Conservation (phyloP, 2,329 filamentous ascomycete species). For the Sclerotinia spermophila region DNA sequence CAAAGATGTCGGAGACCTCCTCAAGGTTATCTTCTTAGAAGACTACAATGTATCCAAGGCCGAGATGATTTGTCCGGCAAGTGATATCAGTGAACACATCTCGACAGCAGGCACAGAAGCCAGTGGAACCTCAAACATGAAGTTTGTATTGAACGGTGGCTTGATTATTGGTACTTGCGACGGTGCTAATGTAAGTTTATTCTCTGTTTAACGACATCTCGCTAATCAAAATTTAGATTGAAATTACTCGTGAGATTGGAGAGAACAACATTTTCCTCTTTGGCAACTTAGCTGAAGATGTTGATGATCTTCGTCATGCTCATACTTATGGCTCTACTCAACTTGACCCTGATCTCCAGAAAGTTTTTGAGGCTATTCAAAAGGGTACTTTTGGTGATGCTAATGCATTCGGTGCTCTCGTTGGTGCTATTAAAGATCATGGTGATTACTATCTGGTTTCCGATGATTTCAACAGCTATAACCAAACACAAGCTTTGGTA, state of each 20-base stretch:
- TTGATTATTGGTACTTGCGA: conserved; percentile 98
- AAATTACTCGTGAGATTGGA: conserved; percentile 95
- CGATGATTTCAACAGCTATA: conserved; percentile 94
- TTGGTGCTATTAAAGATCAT: conserved; percentile 82
- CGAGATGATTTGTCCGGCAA: conserved; percentile 91
- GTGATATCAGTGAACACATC: conserved; percentile 96
- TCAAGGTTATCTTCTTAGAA: conserved; percentile 96
- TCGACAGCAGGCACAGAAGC: conserved; percentile 95
- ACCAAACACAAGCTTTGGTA: conserved; percentile 85
- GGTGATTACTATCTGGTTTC: conserved; percentile 97
- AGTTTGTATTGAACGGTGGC: conserved; percentile 96
- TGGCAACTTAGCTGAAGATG: conserved; percentile 90
- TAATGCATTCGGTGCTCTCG: conserved; percentile 73
- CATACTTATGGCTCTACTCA: conserved; percentile 80
- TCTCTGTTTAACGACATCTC: background rate
- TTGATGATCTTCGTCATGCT: conserved; percentile 88
- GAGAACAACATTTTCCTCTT: conserved; percentile 99
- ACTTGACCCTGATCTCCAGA: conserved; percentile 70
- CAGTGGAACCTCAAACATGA: conserved; percentile 96
- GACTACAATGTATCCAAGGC: conserved; percentile 99
- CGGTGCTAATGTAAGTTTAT: conserved; percentile 78
- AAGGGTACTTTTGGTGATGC: conserved; percentile 76
- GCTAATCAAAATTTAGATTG: conserved; percentile 57
- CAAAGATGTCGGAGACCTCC: conserved; percentile 81
- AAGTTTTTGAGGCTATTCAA: conserved; percentile 82